These are phyloP conservation scores for Aspergillus asperescens DNA, from an alignment of 495 filamentous ascomycete species.

Conservation along the genomic window DNA sequence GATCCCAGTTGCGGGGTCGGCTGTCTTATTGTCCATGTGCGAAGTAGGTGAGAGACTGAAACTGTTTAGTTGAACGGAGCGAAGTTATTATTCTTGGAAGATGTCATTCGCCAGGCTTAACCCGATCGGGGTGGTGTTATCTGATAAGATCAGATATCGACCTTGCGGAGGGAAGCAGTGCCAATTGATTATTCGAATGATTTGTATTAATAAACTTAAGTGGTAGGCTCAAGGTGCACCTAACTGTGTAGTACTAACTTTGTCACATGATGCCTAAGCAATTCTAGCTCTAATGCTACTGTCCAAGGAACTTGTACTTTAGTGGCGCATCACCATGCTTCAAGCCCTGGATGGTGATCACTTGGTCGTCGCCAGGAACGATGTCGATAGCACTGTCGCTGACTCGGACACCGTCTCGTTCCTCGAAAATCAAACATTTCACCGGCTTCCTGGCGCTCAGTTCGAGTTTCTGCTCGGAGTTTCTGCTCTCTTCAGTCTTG, in stretches of 20 bases:
- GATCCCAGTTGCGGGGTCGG: conserved; percentile 37
- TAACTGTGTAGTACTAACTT: too few relatives aligned
- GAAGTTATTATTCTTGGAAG: conserved; percentile 8
- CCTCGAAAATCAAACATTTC: conserved; percentile 43
- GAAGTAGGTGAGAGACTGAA: not conserved
- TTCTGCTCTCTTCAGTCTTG: conserved; percentile 16
- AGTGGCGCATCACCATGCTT: conserved; percentile 31
- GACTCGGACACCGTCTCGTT: conserved; percentile 31
- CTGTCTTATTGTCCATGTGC: not conserved
- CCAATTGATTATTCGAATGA: too few relatives aligned
- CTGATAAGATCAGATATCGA: conserved; percentile 18
- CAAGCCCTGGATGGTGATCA: conserved; percentile 34
- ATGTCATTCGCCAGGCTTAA: conserved; percentile 13
- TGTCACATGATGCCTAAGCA: too few relatives aligned
- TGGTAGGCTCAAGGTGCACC: too few relatives aligned
- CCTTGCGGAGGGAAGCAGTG: too few relatives aligned
- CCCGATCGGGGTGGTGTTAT: conserved; percentile 15
- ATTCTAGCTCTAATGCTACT: conserved; percentile 11
- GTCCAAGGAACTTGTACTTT: conserved; percentile 28
- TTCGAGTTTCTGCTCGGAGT: conserved; percentile 20
- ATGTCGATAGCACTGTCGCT: conserved; percentile 46
- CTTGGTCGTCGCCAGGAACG: conserved; percentile 43
- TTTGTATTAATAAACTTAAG: too few relatives aligned
- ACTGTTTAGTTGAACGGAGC: conserved; percentile 3
- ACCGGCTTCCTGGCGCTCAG: conserved; percentile 33